Percentiles rank a stretch among this genome's conserved stretches.
These are phyloP conservation scores for Pseudoscleropodium purum DNA, from an alignment of 225 moss, liverwort and hornwort genomes.

Conservation along the genomic window DNA sequence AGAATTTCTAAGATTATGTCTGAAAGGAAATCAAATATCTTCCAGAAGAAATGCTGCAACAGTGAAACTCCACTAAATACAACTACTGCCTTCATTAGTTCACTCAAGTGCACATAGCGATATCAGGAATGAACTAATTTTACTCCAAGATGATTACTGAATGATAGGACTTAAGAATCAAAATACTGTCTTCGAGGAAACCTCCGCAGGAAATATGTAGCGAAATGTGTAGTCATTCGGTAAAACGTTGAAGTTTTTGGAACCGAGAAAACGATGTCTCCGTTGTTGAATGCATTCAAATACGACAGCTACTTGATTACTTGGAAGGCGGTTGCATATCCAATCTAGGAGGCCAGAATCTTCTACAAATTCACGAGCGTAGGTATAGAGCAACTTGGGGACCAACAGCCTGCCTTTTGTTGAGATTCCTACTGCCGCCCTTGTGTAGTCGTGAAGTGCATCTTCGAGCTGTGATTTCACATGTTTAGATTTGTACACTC, in stretches of 20 bases:
- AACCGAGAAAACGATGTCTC: constrained; percentile 48
- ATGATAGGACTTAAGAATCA: constrained; percentile 2
- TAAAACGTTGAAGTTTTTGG: constrained; percentile 54
- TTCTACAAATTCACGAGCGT: constrained; percentile 66
- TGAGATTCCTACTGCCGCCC: constrained; percentile 64
- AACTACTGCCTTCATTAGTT: neutral
- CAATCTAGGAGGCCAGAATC: constrained; percentile 59
- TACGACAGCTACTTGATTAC: constrained; percentile 57
- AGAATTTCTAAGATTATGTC: neutral
- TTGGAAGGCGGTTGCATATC: constrained; percentile 71
- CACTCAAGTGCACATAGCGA: neutral
- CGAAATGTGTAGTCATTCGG: constrained; percentile 68
- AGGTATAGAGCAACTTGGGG: constrained; percentile 67
- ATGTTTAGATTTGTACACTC: constrained; percentile 48
- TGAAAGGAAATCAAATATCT: constrained; percentile 5
- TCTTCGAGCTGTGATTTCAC: constrained; percentile 60
- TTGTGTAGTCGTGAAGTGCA: constrained; percentile 59
- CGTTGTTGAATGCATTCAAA: constrained; percentile 74
- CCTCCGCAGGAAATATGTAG: constrained; percentile 52
- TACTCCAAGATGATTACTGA: neutral
- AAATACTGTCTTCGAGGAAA: constrained; percentile 11
- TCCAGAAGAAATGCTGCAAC: constrained; percentile 15
- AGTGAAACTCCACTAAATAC: neutral
- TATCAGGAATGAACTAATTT: neutral
- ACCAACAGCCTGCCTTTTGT: constrained; percentile 64